These are phyloP conservation scores for Rhodotorula diobovata DNA, from an alignment of 768 basidiomycete genomes.

Conservation along the genomic window DNA sequence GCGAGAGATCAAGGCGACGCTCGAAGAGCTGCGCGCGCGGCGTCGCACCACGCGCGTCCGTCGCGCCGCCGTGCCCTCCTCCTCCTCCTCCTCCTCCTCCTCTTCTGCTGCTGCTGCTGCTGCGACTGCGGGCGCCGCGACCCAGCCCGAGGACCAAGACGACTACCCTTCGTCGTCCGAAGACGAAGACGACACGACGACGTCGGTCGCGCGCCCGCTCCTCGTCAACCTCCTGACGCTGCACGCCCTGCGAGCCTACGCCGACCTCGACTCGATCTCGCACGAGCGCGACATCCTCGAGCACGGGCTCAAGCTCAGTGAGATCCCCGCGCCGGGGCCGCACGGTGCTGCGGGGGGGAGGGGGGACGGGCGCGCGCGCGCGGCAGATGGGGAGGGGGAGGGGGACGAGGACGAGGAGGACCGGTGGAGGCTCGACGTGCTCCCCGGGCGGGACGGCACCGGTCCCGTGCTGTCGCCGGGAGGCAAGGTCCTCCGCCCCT, in stretches of 20 bases:
- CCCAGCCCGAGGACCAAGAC: constrained; percentile 19
- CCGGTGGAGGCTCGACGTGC: constrained; percentile 40
- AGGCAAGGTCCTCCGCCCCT: constrained; percentile 75
- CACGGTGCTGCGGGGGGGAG: constrained; percentile 61
- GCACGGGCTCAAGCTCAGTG: constrained; percentile 67
- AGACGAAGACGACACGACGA: constrained; percentile 30
- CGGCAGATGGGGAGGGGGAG: constrained; percentile 52
- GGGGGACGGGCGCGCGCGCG: constrained; percentile 60
- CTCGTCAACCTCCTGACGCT: constrained; percentile 36
- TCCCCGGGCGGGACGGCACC: neutral
- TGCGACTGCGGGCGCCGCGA: too few relatives aligned
- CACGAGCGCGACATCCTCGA: constrained; percentile 45
- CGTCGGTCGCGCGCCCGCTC: constrained; percentile 39
- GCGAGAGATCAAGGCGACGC: constrained; percentile 56
- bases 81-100: constrained; percentile 8
- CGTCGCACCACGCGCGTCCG: constrained; percentile 1
- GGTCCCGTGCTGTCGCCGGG: constrained; percentile 22
- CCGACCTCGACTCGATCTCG: constrained; percentile 38
- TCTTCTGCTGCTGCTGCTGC: neutral
- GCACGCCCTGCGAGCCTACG: constrained; percentile 39
- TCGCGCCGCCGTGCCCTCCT: neutral
- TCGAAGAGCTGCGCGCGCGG: constrained; percentile 51
- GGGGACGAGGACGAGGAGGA: constrained; percentile 75
- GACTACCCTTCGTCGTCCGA: constrained; percentile 24
- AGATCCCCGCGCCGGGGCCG: constrained; percentile 47